phyloP scores from a whole-genome alignment of 352 stramenopile species.

The Phytophthora sansomeana region DNA sequence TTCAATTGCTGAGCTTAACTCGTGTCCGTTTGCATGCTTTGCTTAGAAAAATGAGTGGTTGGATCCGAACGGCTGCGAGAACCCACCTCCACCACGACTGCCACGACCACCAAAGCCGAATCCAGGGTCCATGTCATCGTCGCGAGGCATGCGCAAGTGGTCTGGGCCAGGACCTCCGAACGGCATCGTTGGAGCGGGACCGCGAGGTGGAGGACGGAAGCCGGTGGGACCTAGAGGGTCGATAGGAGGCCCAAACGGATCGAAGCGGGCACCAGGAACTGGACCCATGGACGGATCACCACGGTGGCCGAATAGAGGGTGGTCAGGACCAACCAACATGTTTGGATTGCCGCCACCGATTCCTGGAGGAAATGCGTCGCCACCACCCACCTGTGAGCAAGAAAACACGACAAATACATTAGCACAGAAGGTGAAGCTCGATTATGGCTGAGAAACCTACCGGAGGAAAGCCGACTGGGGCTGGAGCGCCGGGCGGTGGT shows the following conservation, averaged over 20 bases:
- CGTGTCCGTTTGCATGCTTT: not conserved
- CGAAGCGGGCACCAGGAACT: slow-evolving; percentile 80
- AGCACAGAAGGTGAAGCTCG: too few species aligned
- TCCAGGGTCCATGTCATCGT: slow-evolving; percentile 63
- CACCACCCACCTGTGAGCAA: slow-evolving; percentile 53
- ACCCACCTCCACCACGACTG: slow-evolving; percentile 41
- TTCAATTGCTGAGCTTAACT: not conserved
- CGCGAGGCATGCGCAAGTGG: slow-evolving; percentile 80
- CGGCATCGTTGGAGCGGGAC: slow-evolving; percentile 59
- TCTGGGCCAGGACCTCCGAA: slow-evolving; percentile 84
- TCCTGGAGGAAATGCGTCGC: slow-evolving; percentile 69
- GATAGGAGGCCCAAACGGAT: slow-evolving; percentile 78
- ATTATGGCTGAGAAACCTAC: slow-evolving; percentile 14
- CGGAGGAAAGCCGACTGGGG: slow-evolving; percentile 48
- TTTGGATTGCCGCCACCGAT: slow-evolving; percentile 71
- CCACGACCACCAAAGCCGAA: slow-evolving; percentile 46
- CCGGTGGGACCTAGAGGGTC: slow-evolving; percentile 61
- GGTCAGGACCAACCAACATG: slow-evolving; percentile 79
- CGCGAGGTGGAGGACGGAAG: slow-evolving; percentile 44
- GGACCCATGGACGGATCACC: slow-evolving; percentile 63
- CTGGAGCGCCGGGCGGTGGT: slow-evolving; percentile 17
- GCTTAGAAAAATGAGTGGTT: slow-evolving; percentile 74
- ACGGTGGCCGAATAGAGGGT: slow-evolving; percentile 74
- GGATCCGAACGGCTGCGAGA: slow-evolving; percentile 66
- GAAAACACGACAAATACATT: too few species aligned